Evolutionary conservation across 208 protist genomes (phyloP).

Genomic region (Acanthamoeba divionensis): DNA sequence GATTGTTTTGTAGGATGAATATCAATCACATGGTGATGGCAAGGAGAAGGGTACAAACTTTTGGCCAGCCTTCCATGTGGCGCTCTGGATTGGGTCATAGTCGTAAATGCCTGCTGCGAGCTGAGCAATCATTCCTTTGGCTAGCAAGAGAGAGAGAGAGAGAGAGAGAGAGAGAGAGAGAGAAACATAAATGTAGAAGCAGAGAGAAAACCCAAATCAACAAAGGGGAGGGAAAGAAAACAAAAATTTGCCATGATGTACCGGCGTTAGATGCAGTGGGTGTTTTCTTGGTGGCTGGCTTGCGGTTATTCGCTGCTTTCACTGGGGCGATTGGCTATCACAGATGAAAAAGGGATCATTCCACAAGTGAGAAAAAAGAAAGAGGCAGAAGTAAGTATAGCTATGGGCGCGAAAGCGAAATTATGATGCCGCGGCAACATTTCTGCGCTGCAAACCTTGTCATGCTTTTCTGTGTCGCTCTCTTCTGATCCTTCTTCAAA

Average conservation of each 20-base stretch:
- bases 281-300: background rate
- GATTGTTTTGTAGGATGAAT: background rate
- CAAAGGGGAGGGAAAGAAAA: background rate
- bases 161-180: background rate
- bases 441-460: no score
- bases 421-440: no score
- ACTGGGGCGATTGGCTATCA: no score
- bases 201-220: background rate
- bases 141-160: background rate
- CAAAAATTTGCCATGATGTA: background rate
- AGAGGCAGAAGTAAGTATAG: no score
- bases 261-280: background rate
- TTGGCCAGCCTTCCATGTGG: background rate
- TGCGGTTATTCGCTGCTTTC: background rate
- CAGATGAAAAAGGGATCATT: no score
- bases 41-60: background rate
- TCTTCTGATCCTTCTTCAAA: background rate
- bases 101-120: background rate
- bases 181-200: background rate
- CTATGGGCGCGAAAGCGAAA: no score
- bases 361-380: no score
- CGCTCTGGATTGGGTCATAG: background rate
- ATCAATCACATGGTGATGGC: background rate
- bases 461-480: background rate
- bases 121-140: background rate